Percentiles rank a stretch among this genome's conserved stretches.
Conservation (phyloP, 148 eudicot species). For the Camellia granthamiana region DNA sequence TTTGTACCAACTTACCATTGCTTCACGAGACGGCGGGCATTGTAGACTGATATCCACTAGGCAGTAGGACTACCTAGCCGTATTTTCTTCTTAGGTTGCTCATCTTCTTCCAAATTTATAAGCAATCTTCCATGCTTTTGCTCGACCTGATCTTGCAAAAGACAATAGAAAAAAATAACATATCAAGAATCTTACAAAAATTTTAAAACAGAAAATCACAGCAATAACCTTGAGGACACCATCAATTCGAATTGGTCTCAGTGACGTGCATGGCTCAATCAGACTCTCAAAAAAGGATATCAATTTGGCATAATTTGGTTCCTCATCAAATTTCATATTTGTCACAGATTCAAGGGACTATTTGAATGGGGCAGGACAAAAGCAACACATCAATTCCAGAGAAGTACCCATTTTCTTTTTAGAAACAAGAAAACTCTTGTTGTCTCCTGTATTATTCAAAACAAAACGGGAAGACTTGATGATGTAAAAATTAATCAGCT, state of each 20-base stretch:
- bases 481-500: background rate
- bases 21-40: conserved; percentile 96
- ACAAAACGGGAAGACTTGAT: conserved; percentile 14
- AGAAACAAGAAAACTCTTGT: conserved; percentile 82
- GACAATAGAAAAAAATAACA: conserved; percentile 12
- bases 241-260: conserved; percentile 75
- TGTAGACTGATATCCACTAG: conserved; percentile 93
- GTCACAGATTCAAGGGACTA: conserved; percentile 87
- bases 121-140: conserved; percentile 80
- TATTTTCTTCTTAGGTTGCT: conserved; percentile 77
- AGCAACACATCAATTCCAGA: conserved; percentile 90
- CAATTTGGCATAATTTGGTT: conserved; percentile 75
- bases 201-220: background rate
- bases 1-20: conserved; percentile 50
- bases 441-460: conserved; percentile 56
- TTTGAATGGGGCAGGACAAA: conserved; percentile 83
- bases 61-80: conserved; percentile 88
- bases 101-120: conserved; percentile 86
- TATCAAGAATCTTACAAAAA: conserved; percentile 2
- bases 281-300: conserved; percentile 76
- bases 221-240: conserved; percentile 74
- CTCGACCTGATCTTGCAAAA: conserved; percentile 50
- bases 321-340: conserved; percentile 90
- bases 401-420: conserved; percentile 91
- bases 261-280: conserved; percentile 73